Evolutionary conservation across 2,329 filamentous ascomycete species (phyloP).

Genomic region (Aureobasidium musti): DNA sequence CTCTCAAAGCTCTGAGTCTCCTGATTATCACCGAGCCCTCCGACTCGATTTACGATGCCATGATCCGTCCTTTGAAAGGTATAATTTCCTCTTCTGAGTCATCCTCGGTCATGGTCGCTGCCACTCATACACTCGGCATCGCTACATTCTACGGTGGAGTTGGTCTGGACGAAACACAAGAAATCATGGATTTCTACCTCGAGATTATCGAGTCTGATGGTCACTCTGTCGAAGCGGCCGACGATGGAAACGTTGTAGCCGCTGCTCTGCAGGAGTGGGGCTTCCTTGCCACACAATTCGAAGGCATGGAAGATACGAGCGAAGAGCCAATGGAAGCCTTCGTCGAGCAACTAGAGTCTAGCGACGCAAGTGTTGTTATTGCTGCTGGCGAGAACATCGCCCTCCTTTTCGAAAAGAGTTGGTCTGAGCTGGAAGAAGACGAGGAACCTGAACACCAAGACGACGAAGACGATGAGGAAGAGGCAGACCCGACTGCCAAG

Average conservation of each 20-base stretch:
- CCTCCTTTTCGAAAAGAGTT: slow-evolving; percentile 75
- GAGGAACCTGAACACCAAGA: slow-evolving; percentile 48
- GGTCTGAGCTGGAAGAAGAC: slow-evolving; percentile 59
- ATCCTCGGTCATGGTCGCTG: slow-evolving; percentile 64
- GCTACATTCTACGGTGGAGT: slow-evolving; percentile 75
- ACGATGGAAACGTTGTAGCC: slow-evolving; percentile 69
- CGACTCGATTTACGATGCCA: slow-evolving; percentile 65
- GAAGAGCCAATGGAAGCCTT: slow-evolving; percentile 76
- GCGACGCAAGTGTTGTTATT: slow-evolving; percentile 70
- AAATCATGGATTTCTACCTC: slow-evolving; percentile 72
- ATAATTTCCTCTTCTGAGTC: slow-evolving; percentile 68
- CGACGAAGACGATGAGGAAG: slow-evolving; percentile 49
- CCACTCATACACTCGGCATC: slow-evolving; percentile 73
- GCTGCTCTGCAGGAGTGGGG: slow-evolving; percentile 78
- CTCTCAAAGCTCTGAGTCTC: slow-evolving; percentile 70
- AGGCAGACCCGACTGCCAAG: slow-evolving; percentile 49
- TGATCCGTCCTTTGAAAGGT: slow-evolving; percentile 60
- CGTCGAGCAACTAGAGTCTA: slow-evolving; percentile 79
- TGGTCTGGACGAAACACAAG: slow-evolving; percentile 63
- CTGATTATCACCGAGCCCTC: slow-evolving; percentile 68
- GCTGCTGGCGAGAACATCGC: slow-evolving; percentile 79
- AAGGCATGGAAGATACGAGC: slow-evolving; percentile 71
- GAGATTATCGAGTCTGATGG: slow-evolving; percentile 82
- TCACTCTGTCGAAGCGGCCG: slow-evolving; percentile 67
- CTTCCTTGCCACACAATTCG: slow-evolving; percentile 74